Conservation (phyloP, 495 filamentous ascomycete species). For the Penicillium malachiteum region DNA sequence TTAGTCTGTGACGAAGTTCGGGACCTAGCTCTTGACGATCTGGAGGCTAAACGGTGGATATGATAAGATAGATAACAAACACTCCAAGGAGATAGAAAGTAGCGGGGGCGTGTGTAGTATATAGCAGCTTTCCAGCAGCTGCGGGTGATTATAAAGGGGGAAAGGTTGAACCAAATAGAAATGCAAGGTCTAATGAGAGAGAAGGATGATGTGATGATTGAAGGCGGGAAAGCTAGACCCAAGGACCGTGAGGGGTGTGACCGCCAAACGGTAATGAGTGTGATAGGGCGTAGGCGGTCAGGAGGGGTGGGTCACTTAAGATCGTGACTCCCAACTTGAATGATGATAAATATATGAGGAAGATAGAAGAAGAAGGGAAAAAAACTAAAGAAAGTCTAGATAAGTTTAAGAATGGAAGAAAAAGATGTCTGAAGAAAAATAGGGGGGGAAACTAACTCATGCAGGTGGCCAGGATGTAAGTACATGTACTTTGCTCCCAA, state of each 20-base stretch:
- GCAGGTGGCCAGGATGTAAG: conserved; percentile 11
- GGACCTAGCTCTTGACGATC: background rate
- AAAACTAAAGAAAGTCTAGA: background rate
- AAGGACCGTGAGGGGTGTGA: conserved; percentile 37
- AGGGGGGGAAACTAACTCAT: conserved; percentile 2
- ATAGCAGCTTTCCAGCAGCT: background rate
- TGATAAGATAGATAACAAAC: background rate
- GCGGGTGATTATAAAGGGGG: background rate
- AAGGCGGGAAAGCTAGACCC: conserved; percentile 28
- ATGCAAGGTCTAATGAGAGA: conserved; percentile 19
- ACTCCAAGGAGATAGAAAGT: too few relatives aligned
- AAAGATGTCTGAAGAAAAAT: background rate
- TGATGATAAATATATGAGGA: too few relatives aligned
- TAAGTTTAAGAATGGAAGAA: background rate
- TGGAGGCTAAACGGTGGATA: conserved; percentile 1
- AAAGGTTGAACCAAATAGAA: conserved; percentile 8
- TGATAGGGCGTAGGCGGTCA: conserved; percentile 35
- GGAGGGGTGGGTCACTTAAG: conserved; percentile 26
- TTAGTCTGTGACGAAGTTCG: background rate
- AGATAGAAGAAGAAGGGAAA: background rate
- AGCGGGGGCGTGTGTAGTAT: background rate
- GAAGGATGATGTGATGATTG: conserved; percentile 39
- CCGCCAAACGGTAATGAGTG: conserved; percentile 39
- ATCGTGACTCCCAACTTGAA: conserved; percentile 3
- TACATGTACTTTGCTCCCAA: background rate